Conservation (phyloP, 1,284 basidiomycete genomes). For the Moesziomyces sp. region DNA sequence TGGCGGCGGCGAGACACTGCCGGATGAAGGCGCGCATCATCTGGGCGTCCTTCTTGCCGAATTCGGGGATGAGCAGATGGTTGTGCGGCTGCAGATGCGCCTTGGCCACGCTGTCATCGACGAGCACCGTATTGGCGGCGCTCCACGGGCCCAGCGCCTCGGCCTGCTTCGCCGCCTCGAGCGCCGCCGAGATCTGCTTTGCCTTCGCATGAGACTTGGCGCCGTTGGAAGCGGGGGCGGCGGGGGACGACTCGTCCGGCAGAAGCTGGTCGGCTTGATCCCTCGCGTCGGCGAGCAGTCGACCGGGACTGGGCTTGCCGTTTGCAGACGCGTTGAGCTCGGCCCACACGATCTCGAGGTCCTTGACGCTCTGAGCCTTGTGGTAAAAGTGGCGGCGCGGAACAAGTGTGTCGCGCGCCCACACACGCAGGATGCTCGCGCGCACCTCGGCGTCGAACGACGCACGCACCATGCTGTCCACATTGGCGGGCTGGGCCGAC, state of each 20-base stretch:
- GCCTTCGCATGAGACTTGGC: constrained; percentile 9
- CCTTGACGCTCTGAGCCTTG: constrained; percentile 72
- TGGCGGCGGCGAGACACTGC: constrained; percentile 4
- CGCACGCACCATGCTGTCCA: constrained; percentile 71
- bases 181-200: constrained; percentile 7
- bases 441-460: constrained; percentile 64
- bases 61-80: constrained; percentile 60
- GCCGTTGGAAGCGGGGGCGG: constrained; percentile 1
- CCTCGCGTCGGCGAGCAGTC: constrained; percentile 37
- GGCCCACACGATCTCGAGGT: constrained; percentile 80
- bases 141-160: constrained; percentile 68
- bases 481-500: constrained; percentile 82
- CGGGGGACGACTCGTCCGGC: constrained; percentile 15
- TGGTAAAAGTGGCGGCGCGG: constrained; percentile 15
- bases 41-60: constrained; percentile 31
- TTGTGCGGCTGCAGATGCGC: constrained; percentile 78
- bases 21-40: constrained; percentile 27
- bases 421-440: constrained; percentile 74
- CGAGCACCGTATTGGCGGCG: constrained; percentile 79
- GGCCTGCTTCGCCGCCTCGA: constrained; percentile 12
- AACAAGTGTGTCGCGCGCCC: constrained; percentile 81
- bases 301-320: not conserved
- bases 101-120: constrained; percentile 83
- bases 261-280: constrained; percentile 21
- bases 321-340: constrained; percentile 67